Percentiles rank a stretch among this genome's conserved stretches.
These are phyloP conservation scores for Aspergillus fijiensis DNA, from an alignment of 2,329 filamentous ascomycete genomes.

Conservation along the genomic window DNA sequence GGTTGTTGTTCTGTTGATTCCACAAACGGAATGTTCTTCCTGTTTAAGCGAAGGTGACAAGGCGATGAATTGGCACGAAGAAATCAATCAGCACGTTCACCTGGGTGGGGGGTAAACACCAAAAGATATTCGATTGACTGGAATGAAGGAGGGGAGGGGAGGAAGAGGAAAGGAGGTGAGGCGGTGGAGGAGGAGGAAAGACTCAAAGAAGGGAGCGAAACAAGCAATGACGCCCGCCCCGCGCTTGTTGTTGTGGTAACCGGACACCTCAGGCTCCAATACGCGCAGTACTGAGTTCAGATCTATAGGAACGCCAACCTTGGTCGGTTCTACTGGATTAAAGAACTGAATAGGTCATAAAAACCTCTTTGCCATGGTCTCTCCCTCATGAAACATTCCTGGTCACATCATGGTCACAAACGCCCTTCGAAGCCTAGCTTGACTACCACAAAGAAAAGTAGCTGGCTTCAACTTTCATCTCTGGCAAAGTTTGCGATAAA, in stretches of 20 bases:
- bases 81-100: neutral
- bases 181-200: constrained; percentile 4
- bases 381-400: neutral
- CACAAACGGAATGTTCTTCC: constrained; percentile 8
- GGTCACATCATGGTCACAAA: neutral
- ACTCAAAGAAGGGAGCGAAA: neutral
- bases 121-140: neutral
- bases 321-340: no score
- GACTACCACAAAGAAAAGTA: neutral
- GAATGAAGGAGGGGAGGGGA: constrained; percentile 10
- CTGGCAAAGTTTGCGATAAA: neutral
- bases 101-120: neutral
- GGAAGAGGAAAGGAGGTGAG: constrained; percentile 9
- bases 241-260: constrained; percentile 26
- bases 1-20: constrained; percentile 4
- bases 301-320: neutral
- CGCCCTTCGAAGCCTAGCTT: neutral
- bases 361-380: neutral
- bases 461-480: neutral
- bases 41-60: constrained; percentile 5
- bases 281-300: neutral
- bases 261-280: constrained; percentile 5
- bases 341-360: neutral
- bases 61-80: neutral
- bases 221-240: neutral